Evolutionary conservation across 2,329 filamentous ascomycete genomes (phyloP).

Genomic region (Sphaerulina musiva): DNA sequence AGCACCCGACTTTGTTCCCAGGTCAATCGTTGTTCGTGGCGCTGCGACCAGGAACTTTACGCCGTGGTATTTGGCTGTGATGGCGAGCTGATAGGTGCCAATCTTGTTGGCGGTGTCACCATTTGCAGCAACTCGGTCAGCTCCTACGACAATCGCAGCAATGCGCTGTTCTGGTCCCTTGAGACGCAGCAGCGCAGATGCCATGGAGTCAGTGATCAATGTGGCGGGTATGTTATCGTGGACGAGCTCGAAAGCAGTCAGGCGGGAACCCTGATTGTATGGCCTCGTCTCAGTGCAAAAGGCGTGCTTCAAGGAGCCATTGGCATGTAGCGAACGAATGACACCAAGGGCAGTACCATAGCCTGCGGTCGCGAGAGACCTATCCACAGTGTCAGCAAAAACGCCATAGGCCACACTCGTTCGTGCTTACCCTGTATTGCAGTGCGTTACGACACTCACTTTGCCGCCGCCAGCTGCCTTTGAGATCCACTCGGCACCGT

Average conservation of each 20-base stretch:
- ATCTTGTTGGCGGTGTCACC: slow-evolving; percentile 99
- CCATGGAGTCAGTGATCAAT: slow-evolving; percentile 94
- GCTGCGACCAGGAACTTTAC: slow-evolving; percentile 94
- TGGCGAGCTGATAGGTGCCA: slow-evolving; percentile 85
- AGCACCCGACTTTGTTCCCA: slow-evolving; percentile 67
- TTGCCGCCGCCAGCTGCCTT: slow-evolving; percentile 50
- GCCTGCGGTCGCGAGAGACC: slow-evolving; percentile 90
- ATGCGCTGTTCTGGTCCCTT: slow-evolving; percentile 59
- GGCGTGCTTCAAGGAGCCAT: slow-evolving; percentile 64
- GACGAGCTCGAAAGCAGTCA: slow-evolving; percentile 95
- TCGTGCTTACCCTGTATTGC: slow-evolving; percentile 75
- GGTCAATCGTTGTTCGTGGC: slow-evolving; percentile 87
- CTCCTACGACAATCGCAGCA: slow-evolving; percentile 83
- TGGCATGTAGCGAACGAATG: slow-evolving; percentile 70
- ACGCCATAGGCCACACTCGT: not conserved
- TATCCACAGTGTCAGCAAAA: slow-evolving; percentile 33
- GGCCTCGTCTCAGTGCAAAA: slow-evolving; percentile 96
- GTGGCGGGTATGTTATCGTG: slow-evolving; percentile 88
- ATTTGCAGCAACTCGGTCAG: slow-evolving; percentile 90
- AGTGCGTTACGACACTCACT: slow-evolving; percentile 89
- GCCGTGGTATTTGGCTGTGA: slow-evolving; percentile 80
- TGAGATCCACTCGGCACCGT: slow-evolving; percentile 78
- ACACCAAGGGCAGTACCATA: slow-evolving; percentile 94
- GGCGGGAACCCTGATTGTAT: slow-evolving; percentile 92
- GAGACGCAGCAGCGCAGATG: slow-evolving; percentile 69